These are phyloP conservation scores for Pestalotiopsis sp. DNA, from an alignment of 2,329 filamentous ascomycete species.

Conservation along the genomic window DNA sequence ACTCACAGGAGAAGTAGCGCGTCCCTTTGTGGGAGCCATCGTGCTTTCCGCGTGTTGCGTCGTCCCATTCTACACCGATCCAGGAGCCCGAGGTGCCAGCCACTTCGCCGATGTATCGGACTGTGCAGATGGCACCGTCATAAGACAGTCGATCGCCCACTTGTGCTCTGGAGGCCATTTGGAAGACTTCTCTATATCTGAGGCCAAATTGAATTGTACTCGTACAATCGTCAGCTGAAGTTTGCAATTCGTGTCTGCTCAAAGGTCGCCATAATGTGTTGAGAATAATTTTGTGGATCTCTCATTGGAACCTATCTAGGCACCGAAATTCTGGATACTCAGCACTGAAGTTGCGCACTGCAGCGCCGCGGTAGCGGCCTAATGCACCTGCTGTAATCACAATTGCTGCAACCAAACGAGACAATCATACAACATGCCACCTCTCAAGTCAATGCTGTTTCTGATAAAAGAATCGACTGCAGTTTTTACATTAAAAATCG, in stretches of 20 bases:
- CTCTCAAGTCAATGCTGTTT: not conserved
- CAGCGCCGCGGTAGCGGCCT: not conserved
- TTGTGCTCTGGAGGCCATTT: constrained; percentile 32
- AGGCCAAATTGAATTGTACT: not conserved
- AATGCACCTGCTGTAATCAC: not conserved
- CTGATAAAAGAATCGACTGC: not conserved
- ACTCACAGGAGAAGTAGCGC: constrained; percentile 81
- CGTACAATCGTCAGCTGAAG: not conserved
- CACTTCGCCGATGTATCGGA: constrained; percentile 81
- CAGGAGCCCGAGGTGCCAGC: constrained; percentile 76
- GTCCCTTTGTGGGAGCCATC: constrained; percentile 79
- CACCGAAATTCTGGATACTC: not conserved
- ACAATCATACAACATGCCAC: not conserved
- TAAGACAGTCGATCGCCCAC: constrained; percentile 81
- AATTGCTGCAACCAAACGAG: not conserved
- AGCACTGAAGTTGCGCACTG: not conserved
- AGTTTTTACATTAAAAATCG: not conserved
- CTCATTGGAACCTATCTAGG: not conserved
- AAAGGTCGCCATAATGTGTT: not conserved
- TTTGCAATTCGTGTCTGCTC: not conserved
- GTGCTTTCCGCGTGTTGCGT: constrained; percentile 84
- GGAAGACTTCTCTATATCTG: not conserved
- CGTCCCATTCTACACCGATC: constrained; percentile 98
- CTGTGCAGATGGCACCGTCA: constrained; percentile 76
- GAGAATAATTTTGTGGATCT: not conserved